Conservation (phyloP, 257 asterid genomes). For the Buddleja alternifolia region DNA sequence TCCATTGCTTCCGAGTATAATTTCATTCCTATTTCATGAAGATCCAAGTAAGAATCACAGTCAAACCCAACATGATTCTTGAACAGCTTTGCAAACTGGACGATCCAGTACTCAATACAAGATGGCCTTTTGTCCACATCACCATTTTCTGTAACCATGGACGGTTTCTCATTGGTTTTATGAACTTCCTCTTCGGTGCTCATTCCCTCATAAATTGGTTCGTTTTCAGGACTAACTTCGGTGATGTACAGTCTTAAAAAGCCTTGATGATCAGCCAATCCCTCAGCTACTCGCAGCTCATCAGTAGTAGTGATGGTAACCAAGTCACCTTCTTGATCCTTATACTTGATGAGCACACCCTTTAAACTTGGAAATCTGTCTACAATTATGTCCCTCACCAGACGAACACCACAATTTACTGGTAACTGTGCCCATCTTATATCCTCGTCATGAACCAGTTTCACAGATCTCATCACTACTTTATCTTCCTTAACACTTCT, state of each 20-base stretch:
- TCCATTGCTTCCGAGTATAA: conserved; percentile 90
- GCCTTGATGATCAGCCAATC: conserved; percentile 70
- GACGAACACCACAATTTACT: conserved; percentile 58
- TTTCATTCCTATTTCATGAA: conserved; percentile 85
- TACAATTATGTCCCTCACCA: conserved; percentile 69
- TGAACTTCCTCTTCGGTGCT: conserved; percentile 44
- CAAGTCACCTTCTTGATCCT: conserved; percentile 92
- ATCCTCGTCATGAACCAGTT: conserved; percentile 81
- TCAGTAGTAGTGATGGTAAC: conserved; percentile 84
- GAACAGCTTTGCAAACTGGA: conserved; percentile 81
- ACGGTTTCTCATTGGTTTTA: conserved; percentile 44
- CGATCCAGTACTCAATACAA: conserved; percentile 75
- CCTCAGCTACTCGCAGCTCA: conserved; percentile 88
- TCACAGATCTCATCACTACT: conserved; percentile 61
- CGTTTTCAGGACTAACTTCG: conserved; percentile 81
- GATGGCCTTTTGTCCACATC: conserved; percentile 41
- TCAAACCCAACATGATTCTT: conserved; percentile 91
- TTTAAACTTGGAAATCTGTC: conserved; percentile 76
- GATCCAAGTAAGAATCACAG: conserved; percentile 79
- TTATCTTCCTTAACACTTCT: conserved; percentile 71
- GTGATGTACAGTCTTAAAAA: conserved; percentile 69
- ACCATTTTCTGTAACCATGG: conserved; percentile 36
- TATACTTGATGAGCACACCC: conserved; percentile 85
- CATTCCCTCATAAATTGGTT: conserved; percentile 73
- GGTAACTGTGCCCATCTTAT: conserved; percentile 89